Evolutionary conservation across 2,329 filamentous ascomycete species (phyloP).

Genomic region (Penicillium sp.): DNA sequence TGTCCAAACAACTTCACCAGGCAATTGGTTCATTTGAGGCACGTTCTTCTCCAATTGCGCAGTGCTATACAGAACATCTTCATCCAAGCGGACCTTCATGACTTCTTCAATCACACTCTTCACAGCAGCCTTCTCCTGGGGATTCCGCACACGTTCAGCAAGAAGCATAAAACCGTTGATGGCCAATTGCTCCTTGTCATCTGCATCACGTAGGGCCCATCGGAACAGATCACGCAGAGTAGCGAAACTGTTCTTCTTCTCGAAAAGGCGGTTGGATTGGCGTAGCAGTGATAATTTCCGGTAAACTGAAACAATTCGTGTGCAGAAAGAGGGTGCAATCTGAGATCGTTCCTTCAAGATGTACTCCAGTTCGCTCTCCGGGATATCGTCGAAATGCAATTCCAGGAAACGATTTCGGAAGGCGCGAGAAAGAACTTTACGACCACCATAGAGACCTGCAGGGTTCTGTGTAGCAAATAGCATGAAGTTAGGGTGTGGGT

Average conservation of each 20-base stretch:
- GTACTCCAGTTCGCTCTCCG: slow-evolving; percentile 85
- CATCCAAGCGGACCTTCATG: slow-evolving; percentile 81
- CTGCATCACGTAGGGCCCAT: slow-evolving; percentile 84
- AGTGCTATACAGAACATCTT: slow-evolving; percentile 69
- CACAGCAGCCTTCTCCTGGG: slow-evolving; percentile 79
- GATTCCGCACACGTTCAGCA: slow-evolving; percentile 88
- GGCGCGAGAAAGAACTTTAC: slow-evolving; percentile 88
- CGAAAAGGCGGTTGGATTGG: slow-evolving; percentile 87
- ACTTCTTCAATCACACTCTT: slow-evolving; percentile 85
- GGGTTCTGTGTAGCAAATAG: slow-evolving; percentile 98
- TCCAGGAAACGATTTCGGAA: slow-evolving; percentile 97
- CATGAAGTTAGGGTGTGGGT: slow-evolving; percentile 93
- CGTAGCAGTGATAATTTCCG: slow-evolving; percentile 85
- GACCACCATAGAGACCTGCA: slow-evolving; percentile 88
- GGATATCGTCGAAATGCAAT: slow-evolving; percentile 96
- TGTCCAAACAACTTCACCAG: slow-evolving; percentile 77
- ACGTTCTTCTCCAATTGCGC: slow-evolving; percentile 57
- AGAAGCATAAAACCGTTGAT: slow-evolving; percentile 94
- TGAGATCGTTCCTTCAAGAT: slow-evolving; percentile 87
- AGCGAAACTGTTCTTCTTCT: slow-evolving; percentile 96
- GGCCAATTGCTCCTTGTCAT: slow-evolving; percentile 84
- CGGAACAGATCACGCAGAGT: slow-evolving; percentile 93
- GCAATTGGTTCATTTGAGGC: slow-evolving; percentile 39
- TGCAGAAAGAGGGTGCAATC: slow-evolving; percentile 87
- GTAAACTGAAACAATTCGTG: slow-evolving; percentile 88